These are phyloP conservation scores for Psilocybe sp. DNA, from an alignment of 768 basidiomycete genomes.

Conservation along the genomic window DNA sequence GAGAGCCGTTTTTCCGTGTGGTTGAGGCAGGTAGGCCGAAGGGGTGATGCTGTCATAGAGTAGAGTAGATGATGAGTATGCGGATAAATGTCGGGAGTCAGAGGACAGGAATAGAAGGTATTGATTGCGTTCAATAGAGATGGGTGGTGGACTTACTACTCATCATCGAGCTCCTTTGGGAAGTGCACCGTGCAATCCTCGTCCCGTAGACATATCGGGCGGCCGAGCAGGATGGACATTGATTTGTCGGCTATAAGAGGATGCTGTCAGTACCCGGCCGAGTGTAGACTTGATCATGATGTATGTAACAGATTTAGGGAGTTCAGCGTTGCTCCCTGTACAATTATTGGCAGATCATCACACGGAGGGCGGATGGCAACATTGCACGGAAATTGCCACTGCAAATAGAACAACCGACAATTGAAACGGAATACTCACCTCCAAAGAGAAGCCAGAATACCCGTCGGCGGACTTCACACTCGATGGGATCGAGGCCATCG, in stretches of 20 bases:
- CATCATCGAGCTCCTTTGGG: slow-evolving; percentile 85
- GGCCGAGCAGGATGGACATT: slow-evolving; percentile 79
- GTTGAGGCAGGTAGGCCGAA: slow-evolving; percentile 79
- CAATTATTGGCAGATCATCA: too few species aligned
- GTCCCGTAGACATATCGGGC: slow-evolving; percentile 83
- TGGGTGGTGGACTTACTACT: slow-evolving; percentile 56
- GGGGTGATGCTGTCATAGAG: slow-evolving; percentile 66
- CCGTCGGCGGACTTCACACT: slow-evolving; percentile 82
- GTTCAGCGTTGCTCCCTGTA: too few species aligned
- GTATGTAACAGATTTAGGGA: too few species aligned
- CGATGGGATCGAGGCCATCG: slow-evolving; percentile 79
- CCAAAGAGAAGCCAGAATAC: slow-evolving; percentile 90
- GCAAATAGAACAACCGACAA: slow-evolving; percentile 5
- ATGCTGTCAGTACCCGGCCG: background rate
- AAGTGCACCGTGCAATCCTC: slow-evolving; percentile 91
- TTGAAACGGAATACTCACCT: slow-evolving; percentile 43
- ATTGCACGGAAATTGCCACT: background rate
- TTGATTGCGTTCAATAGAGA: too few species aligned
- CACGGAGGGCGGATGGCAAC: too few species aligned
- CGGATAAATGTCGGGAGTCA: slow-evolving; percentile 28
- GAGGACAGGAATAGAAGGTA: too few species aligned
- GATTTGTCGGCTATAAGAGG: slow-evolving; percentile 74
- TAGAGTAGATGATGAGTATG: slow-evolving; percentile 15
- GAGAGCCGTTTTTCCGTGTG: slow-evolving; percentile 81
- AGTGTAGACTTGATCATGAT: too few species aligned